phyloP scores from a whole-genome alignment of 2,329 filamentous ascomycete genomes.

The Microcera coccophila region DNA sequence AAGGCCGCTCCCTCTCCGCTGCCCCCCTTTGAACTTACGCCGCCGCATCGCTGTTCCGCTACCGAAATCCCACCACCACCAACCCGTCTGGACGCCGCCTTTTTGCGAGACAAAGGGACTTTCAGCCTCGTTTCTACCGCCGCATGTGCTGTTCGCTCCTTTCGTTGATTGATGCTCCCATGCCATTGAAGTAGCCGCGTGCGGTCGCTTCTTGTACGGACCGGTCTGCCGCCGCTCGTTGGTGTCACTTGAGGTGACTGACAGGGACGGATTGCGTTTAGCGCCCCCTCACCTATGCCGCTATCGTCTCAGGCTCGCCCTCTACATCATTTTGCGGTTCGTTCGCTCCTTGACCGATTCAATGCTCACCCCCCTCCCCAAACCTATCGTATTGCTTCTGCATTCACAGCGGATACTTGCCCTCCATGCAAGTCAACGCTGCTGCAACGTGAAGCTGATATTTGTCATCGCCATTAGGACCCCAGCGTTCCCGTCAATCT shows the following conservation, averaged over 20 bases:
- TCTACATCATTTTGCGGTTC: slow-evolving; percentile 4
- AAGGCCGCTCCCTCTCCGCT: background rate
- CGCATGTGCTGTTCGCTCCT: background rate
- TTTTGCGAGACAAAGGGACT: background rate
- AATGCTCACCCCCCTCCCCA: background rate
- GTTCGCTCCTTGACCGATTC: slow-evolving; percentile 12
- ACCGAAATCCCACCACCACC: background rate
- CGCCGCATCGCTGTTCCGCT: background rate
- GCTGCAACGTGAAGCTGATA: background rate
- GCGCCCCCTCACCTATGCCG: slow-evolving; percentile 24
- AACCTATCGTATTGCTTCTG: slow-evolving; percentile 1
- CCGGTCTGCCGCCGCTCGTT: background rate
- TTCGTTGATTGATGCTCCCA: background rate
- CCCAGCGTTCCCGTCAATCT: no score
- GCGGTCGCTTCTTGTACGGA: background rate
- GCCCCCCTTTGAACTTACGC: background rate
- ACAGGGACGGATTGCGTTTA: slow-evolving; percentile 26
- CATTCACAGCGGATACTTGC: background rate
- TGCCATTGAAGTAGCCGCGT: background rate
- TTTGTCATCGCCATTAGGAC: background rate
- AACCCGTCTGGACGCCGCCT: background rate
- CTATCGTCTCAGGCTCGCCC: slow-evolving; percentile 19
- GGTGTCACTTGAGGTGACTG: slow-evolving; percentile 15
- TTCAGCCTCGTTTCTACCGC: no score
- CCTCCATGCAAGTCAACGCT: background rate